Evolutionary conservation across 306 rosid genomes (phyloP).

Genomic region (Trifolium repens): DNA sequence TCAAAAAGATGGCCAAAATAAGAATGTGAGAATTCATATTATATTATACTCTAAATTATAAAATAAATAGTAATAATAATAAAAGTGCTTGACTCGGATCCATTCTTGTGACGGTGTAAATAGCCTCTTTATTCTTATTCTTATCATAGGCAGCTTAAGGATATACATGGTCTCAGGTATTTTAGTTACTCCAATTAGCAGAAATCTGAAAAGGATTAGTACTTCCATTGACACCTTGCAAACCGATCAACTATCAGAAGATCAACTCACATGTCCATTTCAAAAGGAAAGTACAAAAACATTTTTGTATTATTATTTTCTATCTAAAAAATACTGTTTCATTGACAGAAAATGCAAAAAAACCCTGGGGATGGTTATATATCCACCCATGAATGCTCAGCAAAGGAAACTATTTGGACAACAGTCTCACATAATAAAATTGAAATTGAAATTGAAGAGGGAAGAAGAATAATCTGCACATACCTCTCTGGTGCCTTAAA

Average conservation of each 20-base stretch:
- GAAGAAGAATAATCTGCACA: conserved; percentile 35
- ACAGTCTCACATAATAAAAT: neutral
- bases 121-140: neutral
- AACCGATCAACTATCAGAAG: too few relatives aligned
- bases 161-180: too few relatives aligned
- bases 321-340: neutral
- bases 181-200: too few relatives aligned
- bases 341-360: neutral
- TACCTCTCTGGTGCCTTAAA: conserved; percentile 97
- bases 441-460: neutral
- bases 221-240: too few relatives aligned
- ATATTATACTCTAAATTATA: conserved; percentile 7
- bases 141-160: neutral
- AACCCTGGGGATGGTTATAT: neutral
- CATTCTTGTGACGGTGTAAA: neutral
- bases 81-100: neutral
- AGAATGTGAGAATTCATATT: conserved; percentile 8
- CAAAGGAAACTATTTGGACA: neutral
- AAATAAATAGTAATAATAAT: neutral
- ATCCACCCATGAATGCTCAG: neutral
- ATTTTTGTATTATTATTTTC: neutral
- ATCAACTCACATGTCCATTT: conserved; percentile 14
- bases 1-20: conserved; percentile 11
- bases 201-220: too few relatives aligned
- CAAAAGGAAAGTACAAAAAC: neutral